Evolutionary conservation across 2,329 filamentous ascomycete species (phyloP).

Genomic region (Plenodomus lindquistii): DNA sequence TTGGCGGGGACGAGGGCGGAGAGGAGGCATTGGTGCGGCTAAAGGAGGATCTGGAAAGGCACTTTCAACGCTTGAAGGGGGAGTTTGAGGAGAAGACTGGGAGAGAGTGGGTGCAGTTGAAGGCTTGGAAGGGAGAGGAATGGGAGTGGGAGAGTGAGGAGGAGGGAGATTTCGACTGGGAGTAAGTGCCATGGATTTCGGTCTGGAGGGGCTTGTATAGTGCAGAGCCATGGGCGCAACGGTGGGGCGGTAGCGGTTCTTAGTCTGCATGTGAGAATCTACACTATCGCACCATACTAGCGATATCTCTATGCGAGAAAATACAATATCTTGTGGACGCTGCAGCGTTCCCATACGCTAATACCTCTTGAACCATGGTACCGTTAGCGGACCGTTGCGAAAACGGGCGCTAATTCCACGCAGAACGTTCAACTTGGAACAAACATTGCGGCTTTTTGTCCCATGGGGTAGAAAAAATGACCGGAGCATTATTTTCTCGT

Average conservation of each 20-base stretch:
- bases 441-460: too few species aligned
- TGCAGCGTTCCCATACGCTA: background rate
- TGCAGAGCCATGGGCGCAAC: too few species aligned
- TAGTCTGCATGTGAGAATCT: too few species aligned
- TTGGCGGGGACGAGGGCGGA: background rate
- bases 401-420: background rate
- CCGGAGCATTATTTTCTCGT: too few species aligned
- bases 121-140: constrained; percentile 1
- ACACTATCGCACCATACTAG: too few species aligned
- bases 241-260: too few species aligned
- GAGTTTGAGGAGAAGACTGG: constrained; percentile 10
- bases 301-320: too few species aligned
- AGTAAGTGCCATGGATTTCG: background rate
- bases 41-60: background rate
- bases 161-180: background rate
- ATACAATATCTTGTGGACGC: too few species aligned
- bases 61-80: constrained; percentile 2
- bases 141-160: constrained; percentile 1
- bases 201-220: background rate
- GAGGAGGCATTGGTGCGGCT: background rate
- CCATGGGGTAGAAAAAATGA: too few species aligned
- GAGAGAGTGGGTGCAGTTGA: constrained; percentile 3
- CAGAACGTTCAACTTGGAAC: too few species aligned
- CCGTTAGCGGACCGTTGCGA: background rate
- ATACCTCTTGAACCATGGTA: background rate